Evolutionary conservation across 2,329 filamentous ascomycete genomes (phyloP).

Genomic region (Myriosclerotinia curreyana): DNA sequence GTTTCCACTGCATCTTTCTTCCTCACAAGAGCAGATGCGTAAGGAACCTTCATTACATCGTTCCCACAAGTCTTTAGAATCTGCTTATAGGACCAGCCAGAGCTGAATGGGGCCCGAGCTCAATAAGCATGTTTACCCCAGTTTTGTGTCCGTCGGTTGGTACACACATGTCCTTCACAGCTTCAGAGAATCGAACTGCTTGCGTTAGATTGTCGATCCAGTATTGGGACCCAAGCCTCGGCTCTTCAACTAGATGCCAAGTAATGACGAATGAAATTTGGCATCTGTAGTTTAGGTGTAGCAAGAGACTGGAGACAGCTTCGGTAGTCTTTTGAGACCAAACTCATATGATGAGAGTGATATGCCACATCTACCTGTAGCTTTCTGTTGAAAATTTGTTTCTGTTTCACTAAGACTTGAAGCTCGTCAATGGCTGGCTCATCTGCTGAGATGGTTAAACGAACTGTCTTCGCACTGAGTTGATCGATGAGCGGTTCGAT

Average conservation of each 20-base stretch:
- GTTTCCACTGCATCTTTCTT: conserved; percentile 26
- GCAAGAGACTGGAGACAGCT: conserved; percentile 15
- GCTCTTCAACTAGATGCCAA: conserved; percentile 31
- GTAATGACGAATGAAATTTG: conserved; percentile 46
- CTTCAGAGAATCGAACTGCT: conserved; percentile 45
- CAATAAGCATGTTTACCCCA: conserved; percentile 29
- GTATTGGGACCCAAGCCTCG: conserved; percentile 41
- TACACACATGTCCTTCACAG: conserved; percentile 37
- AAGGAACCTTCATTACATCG: conserved; percentile 42
- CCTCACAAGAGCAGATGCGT: conserved; percentile 24
- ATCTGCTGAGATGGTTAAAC: conserved; percentile 33
- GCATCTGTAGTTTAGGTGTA: conserved; percentile 20
- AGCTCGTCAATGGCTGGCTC: conserved; percentile 26
- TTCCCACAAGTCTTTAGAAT: conserved; percentile 42
- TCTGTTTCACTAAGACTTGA: conserved; percentile 27
- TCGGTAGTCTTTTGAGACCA: conserved; percentile 19
- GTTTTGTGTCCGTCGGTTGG: conserved; percentile 27
- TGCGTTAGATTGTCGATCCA: conserved; percentile 47
- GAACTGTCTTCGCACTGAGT: conserved; percentile 14
- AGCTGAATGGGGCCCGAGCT: conserved; percentile 31
- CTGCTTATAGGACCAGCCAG: conserved; percentile 31
- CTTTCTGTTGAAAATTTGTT: conserved; percentile 29
- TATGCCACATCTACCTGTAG: conserved; percentile 25
- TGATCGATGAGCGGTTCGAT: conserved; percentile 28
- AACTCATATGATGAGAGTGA: conserved; percentile 22